Percentiles rank a stretch among this genome's conserved stretches.
Conservation (phyloP, 2,329 filamentous ascomycete genomes). For the Clarireedia paspali region DNA sequence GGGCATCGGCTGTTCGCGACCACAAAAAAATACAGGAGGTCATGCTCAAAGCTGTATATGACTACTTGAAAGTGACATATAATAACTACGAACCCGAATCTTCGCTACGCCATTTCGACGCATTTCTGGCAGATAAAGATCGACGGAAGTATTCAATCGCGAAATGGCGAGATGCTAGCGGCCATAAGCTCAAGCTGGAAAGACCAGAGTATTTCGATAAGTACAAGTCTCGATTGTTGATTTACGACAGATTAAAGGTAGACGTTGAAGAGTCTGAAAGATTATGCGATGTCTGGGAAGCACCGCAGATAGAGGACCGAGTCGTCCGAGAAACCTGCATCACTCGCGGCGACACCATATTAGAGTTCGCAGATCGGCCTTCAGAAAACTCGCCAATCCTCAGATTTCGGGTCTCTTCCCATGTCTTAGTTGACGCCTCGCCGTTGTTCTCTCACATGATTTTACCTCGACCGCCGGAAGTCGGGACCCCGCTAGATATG, state of each 20-base stretch:
- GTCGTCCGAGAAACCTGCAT: conserved; percentile 37
- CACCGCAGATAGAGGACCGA: conserved; percentile 34
- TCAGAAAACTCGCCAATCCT: conserved; percentile 33
- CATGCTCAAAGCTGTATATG: conserved; percentile 35
- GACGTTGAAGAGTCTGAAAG: conserved; percentile 35
- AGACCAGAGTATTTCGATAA: conserved; percentile 37
- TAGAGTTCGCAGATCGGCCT: conserved; percentile 42
- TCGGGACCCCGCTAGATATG: conserved; percentile 13
- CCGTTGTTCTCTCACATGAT: conserved; percentile 46
- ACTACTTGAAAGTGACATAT: conserved; percentile 39
- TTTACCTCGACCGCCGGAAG: conserved; percentile 14
- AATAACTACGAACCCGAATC: conserved; percentile 38
- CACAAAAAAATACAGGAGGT: conserved; percentile 38
- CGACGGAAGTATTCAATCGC: conserved; percentile 37
- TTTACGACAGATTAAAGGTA: conserved; percentile 38
- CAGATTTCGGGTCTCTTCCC: conserved; percentile 44
- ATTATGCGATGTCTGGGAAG: conserved; percentile 36
- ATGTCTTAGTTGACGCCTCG: conserved; percentile 43
- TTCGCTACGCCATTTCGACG: conserved; percentile 36
- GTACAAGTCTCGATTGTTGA: conserved; percentile 41
- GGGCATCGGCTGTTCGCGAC: conserved; percentile 35
- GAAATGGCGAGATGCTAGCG: conserved; percentile 39
- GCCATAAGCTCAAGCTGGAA: conserved; percentile 36
- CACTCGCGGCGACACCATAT: conserved; percentile 40
- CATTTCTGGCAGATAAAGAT: conserved; percentile 35